Conservation (phyloP, 768 basidiomycete genomes). For the Auriscalpium vulgare region DNA sequence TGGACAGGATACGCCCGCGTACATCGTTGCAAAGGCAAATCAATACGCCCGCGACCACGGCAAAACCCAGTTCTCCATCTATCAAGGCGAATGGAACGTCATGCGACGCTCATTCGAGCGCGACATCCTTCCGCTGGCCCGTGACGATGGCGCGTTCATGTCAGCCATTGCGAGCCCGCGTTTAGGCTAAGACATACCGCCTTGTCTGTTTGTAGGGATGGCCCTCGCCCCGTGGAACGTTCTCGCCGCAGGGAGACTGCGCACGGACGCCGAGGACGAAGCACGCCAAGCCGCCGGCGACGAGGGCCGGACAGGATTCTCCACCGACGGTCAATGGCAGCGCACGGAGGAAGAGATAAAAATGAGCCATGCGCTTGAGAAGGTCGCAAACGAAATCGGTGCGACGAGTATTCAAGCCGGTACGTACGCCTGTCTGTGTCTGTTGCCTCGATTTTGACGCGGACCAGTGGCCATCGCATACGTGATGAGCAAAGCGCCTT, state of each 20-base stretch:
- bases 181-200: neutral
- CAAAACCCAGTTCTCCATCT: constrained; percentile 34
- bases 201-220: constrained; percentile 27
- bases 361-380: constrained; percentile 8
- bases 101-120: constrained; percentile 31
- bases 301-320: constrained; percentile 23
- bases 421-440: neutral
- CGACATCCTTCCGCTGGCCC: constrained; percentile 33
- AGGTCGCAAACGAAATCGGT: constrained; percentile 25
- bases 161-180: neutral
- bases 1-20: constrained; percentile 25
- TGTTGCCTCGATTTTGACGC: neutral
- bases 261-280: constrained; percentile 31
- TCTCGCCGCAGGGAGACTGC: constrained; percentile 31
- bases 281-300: constrained; percentile 22
- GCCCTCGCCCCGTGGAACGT: constrained; percentile 37
- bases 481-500: constrained; percentile 38
- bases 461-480: constrained; percentile 36
- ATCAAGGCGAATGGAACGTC: constrained; percentile 30
- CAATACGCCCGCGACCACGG: constrained; percentile 31
- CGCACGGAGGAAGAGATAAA: constrained; percentile 11
- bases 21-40: constrained; percentile 29
- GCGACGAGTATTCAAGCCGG: constrained; percentile 20
- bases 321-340: constrained; percentile 1
- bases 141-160: constrained; percentile 10